phyloP scores from a whole-genome alignment of 441 rosid genomes.

The Kokia cookei region DNA sequence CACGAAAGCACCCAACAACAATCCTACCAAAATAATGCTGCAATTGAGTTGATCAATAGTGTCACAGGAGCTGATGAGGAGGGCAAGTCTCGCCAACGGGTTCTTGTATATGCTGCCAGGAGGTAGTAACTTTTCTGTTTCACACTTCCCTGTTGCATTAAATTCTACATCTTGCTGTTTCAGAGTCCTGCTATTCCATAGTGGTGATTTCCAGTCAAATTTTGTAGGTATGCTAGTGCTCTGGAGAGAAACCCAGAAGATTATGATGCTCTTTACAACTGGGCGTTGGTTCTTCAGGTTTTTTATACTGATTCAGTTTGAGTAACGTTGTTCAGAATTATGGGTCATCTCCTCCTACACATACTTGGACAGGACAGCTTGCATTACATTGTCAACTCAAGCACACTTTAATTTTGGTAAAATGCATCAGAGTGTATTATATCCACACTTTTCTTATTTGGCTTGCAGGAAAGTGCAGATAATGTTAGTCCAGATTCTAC shows the following conservation, averaged over 20 bases:
- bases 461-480: conserved; percentile 89
- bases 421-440: neutral
- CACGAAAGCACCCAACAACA: conserved; percentile 55
- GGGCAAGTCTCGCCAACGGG: conserved; percentile 91
- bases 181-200: neutral
- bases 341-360: neutral
- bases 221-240: conserved; percentile 80
- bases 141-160: neutral
- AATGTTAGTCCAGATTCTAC: conserved; percentile 86
- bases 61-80: conserved; percentile 83
- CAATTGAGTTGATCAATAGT: conserved; percentile 82
- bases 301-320: conserved; percentile 10
- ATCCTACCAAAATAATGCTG: conserved; percentile 60
- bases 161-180: neutral
- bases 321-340: neutral
- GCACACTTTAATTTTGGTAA: neutral
- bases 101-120: conserved; percentile 93
- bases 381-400: neutral
- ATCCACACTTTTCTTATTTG: conserved; percentile 12
- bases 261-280: conserved; percentile 95
- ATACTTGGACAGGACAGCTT: neutral
- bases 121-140: conserved; percentile 38
- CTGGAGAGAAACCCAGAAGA: conserved; percentile 90
- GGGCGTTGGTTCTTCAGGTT: conserved; percentile 99
- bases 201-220: conserved; percentile 11